Percentiles rank a stretch among this genome's conserved stretches.
Evolutionary conservation across 192 early-diverging fungal species (phyloP).

Genomic region (Podila horticola): DNA sequence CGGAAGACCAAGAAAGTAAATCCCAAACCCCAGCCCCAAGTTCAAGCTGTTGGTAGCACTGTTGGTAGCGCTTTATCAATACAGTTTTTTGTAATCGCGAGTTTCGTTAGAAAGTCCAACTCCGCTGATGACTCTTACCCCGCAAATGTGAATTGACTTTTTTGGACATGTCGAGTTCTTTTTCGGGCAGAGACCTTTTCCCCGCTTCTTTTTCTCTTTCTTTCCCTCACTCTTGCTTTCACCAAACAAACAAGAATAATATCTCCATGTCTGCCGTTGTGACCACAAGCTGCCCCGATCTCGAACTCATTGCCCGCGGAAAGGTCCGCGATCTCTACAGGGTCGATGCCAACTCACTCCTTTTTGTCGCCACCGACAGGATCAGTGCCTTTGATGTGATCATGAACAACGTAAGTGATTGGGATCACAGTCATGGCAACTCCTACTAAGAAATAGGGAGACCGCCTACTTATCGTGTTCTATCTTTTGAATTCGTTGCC

Average conservation of each 20-base stretch:
- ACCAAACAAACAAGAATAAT: not conserved
- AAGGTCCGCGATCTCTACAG: constrained; percentile 98
- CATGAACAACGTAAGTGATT: constrained; percentile 88
- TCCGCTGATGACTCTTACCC: not conserved
- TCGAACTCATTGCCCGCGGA: constrained; percentile 93
- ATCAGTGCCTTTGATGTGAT: constrained; percentile 99
- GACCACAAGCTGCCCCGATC: constrained; percentile 86
- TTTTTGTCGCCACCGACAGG: constrained; percentile 98
- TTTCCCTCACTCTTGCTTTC: not conserved
- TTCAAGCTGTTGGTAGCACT: not conserved
- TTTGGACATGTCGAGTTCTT: not conserved
- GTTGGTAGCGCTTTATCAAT: not conserved
- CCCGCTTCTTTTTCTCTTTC: not conserved
- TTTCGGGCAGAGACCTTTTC: not conserved
- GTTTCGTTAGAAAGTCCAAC: not conserved
- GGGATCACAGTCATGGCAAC: not conserved
- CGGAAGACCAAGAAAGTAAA: constrained; percentile 43
- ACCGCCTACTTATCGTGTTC: not conserved
- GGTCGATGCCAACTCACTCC: constrained; percentile 83
- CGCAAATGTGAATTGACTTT: too few species aligned
- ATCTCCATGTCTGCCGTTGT: constrained; percentile 56
- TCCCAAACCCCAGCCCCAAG: not conserved
- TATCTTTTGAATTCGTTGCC: not conserved
- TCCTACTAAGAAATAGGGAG: too few species aligned
- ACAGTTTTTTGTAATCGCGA: not conserved